Percentiles rank a stretch among this genome's conserved stretches.
Conservation (phyloP, 805 yeast genomes). For the Candida stauntonica region DNA sequence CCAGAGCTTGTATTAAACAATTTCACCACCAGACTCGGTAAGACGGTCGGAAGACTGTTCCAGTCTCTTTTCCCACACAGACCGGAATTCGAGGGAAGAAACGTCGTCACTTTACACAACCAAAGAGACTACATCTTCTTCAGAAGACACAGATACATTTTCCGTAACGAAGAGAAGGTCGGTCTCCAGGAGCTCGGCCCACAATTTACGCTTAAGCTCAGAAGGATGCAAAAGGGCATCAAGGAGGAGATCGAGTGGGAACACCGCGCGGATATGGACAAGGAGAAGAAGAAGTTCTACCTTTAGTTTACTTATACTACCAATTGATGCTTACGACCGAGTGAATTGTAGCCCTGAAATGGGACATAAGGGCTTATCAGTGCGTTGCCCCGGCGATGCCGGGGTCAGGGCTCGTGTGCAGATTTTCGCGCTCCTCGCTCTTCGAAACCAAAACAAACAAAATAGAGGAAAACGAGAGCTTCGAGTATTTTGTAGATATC, state of each 20-base stretch:
- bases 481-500: too few relatives aligned
- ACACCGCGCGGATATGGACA: conserved; percentile 93
- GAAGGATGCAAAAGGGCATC: conserved; percentile 88
- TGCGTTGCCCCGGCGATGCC: conserved; percentile 1
- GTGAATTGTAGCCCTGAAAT: too few relatives aligned
- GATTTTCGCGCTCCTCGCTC: neutral
- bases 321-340: neutral
- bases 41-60: conserved; percentile 87
- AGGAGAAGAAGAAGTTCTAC: conserved; percentile 89
- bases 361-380: conserved; percentile 1
- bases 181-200: conserved; percentile 97
- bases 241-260: conserved; percentile 95
- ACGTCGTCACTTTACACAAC: conserved; percentile 91
- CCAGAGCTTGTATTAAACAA: conserved; percentile 93
- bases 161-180: conserved; percentile 84
- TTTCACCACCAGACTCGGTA: conserved; percentile 88
- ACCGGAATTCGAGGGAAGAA: conserved; percentile 94
- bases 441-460: conserved; percentile 7
- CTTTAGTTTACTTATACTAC: conserved; percentile 36
- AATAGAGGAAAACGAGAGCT: neutral
- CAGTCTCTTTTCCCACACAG: conserved; percentile 88
- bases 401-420: neutral
- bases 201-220: conserved; percentile 83
- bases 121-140: conserved; percentile 95
- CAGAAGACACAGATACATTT: conserved; percentile 90